Evolutionary conservation across 129 eudicot genomes (phyloP).

Genomic region (Artemisia argyi): DNA sequence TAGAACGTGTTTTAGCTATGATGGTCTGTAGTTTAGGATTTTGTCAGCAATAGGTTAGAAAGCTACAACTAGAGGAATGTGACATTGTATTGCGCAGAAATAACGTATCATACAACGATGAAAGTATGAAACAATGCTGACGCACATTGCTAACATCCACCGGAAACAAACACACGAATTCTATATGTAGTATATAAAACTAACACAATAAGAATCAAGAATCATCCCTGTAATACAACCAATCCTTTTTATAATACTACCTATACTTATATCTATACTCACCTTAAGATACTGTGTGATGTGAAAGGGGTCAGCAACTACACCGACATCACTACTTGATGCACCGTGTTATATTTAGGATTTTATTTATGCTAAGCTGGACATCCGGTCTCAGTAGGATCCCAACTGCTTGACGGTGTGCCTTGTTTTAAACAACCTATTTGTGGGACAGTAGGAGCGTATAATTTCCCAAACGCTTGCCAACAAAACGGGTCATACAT

Average conservation of each 20-base stretch:
- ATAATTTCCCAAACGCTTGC: slow-evolving; percentile 82
- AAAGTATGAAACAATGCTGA: neutral
- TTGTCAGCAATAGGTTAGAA: slow-evolving; percentile 7
- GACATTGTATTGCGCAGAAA: slow-evolving; percentile 20
- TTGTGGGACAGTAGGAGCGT: slow-evolving; percentile 64
- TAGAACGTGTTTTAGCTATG: no score
- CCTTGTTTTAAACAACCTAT: slow-evolving; percentile 68
- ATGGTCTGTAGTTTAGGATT: neutral
- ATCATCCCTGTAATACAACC: slow-evolving; percentile 32
- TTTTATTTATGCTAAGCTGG: slow-evolving; percentile 23
- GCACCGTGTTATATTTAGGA: slow-evolving; percentile 21
- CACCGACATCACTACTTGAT: slow-evolving; percentile 61
- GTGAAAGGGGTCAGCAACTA: slow-evolving; percentile 53
- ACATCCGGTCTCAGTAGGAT: slow-evolving; percentile 55
- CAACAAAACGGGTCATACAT: slow-evolving; percentile 80
- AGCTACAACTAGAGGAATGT: neutral
- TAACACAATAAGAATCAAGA: slow-evolving; percentile 27
- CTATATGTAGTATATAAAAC: slow-evolving; percentile 17
- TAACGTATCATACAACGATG: neutral
- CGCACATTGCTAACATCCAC: neutral
- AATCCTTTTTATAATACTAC: slow-evolving; percentile 23
- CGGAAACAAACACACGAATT: slow-evolving; percentile 6
- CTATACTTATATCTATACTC: slow-evolving; percentile 24
- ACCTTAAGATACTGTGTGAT: slow-evolving; percentile 20
- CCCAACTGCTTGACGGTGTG: slow-evolving; percentile 63